phyloP scores from a whole-genome alignment of 257 asterid species.

The Henckelia pumila region DNA sequence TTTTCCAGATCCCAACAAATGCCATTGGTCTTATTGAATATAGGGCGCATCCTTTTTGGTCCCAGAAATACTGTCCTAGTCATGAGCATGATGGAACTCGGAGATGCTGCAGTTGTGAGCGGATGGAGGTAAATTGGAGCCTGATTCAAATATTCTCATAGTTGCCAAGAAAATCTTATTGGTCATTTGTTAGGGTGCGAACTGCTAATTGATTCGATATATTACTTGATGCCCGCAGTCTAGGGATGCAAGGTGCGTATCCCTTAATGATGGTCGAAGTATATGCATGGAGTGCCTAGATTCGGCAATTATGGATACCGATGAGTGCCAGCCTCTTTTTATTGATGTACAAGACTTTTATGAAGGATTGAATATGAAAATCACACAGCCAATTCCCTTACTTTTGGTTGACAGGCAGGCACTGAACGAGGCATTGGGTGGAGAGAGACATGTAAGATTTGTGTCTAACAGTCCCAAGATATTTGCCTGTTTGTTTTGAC shows the following conservation, averaged over 20 bases:
- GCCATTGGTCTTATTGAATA: slow-evolving; percentile 91
- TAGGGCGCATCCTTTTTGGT: slow-evolving; percentile 96
- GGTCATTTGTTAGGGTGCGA: neutral
- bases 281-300: slow-evolving; percentile 93
- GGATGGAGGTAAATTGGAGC: slow-evolving; percentile 67
- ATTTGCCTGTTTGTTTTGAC: neutral
- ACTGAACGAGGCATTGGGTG: slow-evolving; percentile 88
- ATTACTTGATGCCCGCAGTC: slow-evolving; percentile 48
- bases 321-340: slow-evolving; percentile 83
- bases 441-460: slow-evolving; percentile 71
- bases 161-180: neutral
- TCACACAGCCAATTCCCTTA: slow-evolving; percentile 79
- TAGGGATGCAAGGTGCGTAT: slow-evolving; percentile 58
- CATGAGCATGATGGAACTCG: slow-evolving; percentile 94
- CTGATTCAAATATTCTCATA: neutral
- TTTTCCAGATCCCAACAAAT: slow-evolving; percentile 79
- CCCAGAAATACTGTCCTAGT: slow-evolving; percentile 93
- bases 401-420: slow-evolving; percentile 93
- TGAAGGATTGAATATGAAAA: slow-evolving; percentile 73
- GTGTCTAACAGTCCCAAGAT: slow-evolving; percentile 1
- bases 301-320: slow-evolving; percentile 79
- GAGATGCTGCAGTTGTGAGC: slow-evolving; percentile 97
- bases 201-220: slow-evolving; percentile 7
- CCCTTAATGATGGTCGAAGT: slow-evolving; percentile 85
- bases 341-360: slow-evolving; percentile 73